Evolutionary conservation across 371 early-diverging fungal genomes (phyloP).

Genomic region (Rhizopus sp.): DNA sequence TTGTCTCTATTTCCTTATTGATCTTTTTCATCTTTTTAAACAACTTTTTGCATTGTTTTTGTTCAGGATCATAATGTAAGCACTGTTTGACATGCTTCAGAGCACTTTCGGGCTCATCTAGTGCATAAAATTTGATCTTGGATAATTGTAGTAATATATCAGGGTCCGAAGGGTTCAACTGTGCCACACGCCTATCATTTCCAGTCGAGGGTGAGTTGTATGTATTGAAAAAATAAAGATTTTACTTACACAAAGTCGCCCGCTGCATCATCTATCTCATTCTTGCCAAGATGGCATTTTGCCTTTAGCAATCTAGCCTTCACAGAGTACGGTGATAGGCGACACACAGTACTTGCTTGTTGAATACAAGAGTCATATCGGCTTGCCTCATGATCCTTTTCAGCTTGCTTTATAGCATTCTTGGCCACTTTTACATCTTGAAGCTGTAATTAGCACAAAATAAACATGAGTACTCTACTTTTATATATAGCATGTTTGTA

Average conservation of each 20-base stretch:
- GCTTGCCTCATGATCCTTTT: slow-evolving; percentile 9
- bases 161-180: slow-evolving; percentile 69
- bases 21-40: slow-evolving; percentile 74
- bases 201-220: background rate
- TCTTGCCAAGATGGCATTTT: slow-evolving; percentile 68
- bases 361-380: slow-evolving; percentile 68
- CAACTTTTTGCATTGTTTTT: slow-evolving; percentile 78
- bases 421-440: background rate
- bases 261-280: slow-evolving; percentile 81
- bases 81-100: slow-evolving; percentile 79
- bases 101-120: slow-evolving; percentile 73
- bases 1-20: slow-evolving; percentile 71
- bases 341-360: slow-evolving; percentile 18
- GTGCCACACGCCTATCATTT: slow-evolving; percentile 61
- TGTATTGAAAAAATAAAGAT: background rate
- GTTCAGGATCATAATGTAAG: slow-evolving; percentile 88
- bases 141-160: slow-evolving; percentile 63
- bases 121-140: slow-evolving; percentile 70
- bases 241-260: slow-evolving; percentile 73
- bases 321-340: slow-evolving; percentile 1
- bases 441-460: slow-evolving; percentile 2
- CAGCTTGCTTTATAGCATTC: slow-evolving; percentile 5
- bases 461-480: background rate
- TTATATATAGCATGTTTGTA: background rate
- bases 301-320: slow-evolving; percentile 60